Conservation (phyloP, 23 red algal genomes). For the Agarophyton chilense region DNA sequence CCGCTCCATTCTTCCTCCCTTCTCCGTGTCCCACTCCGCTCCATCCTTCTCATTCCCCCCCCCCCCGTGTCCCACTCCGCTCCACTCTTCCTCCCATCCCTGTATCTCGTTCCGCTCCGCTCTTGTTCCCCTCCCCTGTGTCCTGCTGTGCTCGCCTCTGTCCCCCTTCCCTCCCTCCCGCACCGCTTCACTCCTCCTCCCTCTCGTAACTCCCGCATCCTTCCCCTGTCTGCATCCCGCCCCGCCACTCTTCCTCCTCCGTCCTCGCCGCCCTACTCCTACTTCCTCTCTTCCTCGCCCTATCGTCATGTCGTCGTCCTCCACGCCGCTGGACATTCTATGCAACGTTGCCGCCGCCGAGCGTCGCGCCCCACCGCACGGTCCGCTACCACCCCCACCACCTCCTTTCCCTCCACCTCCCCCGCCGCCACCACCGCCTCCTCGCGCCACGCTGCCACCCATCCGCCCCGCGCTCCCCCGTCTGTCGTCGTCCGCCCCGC, state of each 20-base stretch:
- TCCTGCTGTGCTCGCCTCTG: background rate
- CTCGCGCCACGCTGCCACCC: background rate
- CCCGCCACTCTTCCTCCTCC: background rate
- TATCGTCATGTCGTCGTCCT: conserved; percentile 2
- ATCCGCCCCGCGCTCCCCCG: conserved; percentile 14
- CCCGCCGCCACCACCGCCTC: background rate
- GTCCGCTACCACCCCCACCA: background rate
- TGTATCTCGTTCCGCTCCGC: no score
- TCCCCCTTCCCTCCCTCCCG: background rate
- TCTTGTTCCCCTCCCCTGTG: no score
- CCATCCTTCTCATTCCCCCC: no score
- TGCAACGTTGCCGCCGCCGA: conserved; percentile 61
- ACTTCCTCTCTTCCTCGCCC: background rate
- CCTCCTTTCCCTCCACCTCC: background rate
- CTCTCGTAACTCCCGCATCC: background rate
- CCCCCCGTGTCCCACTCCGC: no score
- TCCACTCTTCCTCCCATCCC: no score
- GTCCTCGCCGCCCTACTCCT: background rate
- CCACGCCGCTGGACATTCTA: conserved; percentile 53
- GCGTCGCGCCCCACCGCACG: background rate
- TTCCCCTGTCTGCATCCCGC: background rate
- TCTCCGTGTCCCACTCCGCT: no score
- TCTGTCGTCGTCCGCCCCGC: conserved; percentile 10
- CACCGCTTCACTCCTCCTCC: background rate
- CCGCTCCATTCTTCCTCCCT: no score